A percentile compares a stretch with the other conserved stretches of the same genome.
Conservation (phyloP, 192 early-diverging fungal genomes). For the Mortierella alpina region DNA sequence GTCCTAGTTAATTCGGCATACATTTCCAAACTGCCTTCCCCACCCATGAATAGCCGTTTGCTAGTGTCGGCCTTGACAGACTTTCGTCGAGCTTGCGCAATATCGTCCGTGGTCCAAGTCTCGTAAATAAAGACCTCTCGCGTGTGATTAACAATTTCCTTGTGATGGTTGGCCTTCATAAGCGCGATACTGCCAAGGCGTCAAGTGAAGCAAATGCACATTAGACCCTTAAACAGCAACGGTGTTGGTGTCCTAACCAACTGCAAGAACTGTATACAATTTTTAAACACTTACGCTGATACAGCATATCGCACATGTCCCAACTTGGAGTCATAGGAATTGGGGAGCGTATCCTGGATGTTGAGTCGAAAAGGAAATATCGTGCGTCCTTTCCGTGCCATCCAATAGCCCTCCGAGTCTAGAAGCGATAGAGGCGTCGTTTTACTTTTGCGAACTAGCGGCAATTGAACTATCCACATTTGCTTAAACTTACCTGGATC, state of each 20-base stretch:
- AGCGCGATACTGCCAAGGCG: slow-evolving; percentile 18
- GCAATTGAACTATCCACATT: neutral
- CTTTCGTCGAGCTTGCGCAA: slow-evolving; percentile 26
- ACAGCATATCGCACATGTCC: slow-evolving; percentile 45
- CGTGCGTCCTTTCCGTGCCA: slow-evolving; percentile 45
- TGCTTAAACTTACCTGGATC: slow-evolving; percentile 25
- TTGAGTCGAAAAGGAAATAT: slow-evolving; percentile 50
- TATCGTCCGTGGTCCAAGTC: slow-evolving; percentile 51
- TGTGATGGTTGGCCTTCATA: slow-evolving; percentile 29
- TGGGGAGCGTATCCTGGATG: slow-evolving; percentile 43
- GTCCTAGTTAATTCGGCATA: slow-evolving; percentile 49
- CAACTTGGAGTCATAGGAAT: slow-evolving; percentile 46
- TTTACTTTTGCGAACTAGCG: neutral
- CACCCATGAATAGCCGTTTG: slow-evolving; percentile 51
- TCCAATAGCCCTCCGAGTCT: slow-evolving; percentile 45
- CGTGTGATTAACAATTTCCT: slow-evolving; percentile 45
- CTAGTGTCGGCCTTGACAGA: slow-evolving; percentile 51
- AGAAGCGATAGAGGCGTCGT: neutral
- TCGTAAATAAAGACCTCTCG: slow-evolving; percentile 52
- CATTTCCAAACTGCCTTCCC: slow-evolving; percentile 47
- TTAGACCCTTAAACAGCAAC: neutral
- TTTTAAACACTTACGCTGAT: slow-evolving; percentile 30
- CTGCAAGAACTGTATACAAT: neutral
- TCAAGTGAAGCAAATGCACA: neutral
- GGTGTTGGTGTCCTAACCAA: neutral